Conservation (phyloP, 345 rosid species). For the Trapa incisa region DNA sequence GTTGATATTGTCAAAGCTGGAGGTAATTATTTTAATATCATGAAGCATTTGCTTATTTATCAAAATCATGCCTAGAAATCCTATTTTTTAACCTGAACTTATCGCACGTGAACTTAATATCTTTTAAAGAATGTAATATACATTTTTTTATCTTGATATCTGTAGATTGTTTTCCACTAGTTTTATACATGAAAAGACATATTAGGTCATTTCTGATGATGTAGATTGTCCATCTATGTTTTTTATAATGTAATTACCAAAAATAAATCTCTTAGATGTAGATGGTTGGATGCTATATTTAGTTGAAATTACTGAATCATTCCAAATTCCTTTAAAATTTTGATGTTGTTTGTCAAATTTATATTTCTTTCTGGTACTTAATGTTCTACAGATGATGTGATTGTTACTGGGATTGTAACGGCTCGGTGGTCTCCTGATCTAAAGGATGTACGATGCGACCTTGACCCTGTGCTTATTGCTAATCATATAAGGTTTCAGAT, state of each 20-base stretch:
- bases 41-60: constrained; percentile 4
- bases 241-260: neutral
- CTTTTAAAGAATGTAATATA: neutral
- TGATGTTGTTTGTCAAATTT: neutral
- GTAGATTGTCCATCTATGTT: neutral
- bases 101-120: neutral
- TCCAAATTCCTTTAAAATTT: neutral
- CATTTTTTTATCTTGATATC: neutral
- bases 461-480: constrained; percentile 76
- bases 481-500: constrained; percentile 62
- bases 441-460: constrained; percentile 88
- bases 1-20: constrained; percentile 95
- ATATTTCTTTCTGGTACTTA: neutral
- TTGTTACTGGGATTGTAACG: constrained; percentile 74
- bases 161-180: neutral
- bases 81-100: neutral
- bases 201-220: neutral
- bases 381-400: constrained; percentile 59
- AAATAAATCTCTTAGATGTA: neutral
- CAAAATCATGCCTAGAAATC: neutral
- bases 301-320: neutral
- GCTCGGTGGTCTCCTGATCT: constrained; percentile 92
- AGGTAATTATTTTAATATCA: constrained; percentile 36
- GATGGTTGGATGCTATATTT: neutral
- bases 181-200: neutral